Evolutionary conservation across 78 protist species (phyloP).

Genomic region (Emiliania huxleyi): DNA sequence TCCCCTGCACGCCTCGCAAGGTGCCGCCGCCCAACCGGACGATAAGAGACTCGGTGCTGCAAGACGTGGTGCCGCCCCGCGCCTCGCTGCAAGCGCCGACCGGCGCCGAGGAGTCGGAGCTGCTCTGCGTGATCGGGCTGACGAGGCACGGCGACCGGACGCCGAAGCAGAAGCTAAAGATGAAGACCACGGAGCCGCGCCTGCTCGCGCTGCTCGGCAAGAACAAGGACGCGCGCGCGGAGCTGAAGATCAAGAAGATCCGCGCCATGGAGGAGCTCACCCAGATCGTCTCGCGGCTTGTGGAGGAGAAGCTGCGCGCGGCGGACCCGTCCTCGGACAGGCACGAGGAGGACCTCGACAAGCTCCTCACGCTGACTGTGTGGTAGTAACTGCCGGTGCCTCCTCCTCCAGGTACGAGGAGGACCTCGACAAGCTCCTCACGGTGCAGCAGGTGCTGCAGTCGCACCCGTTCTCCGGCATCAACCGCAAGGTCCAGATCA

Average conservation of each 20-base stretch:
- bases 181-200: neutral
- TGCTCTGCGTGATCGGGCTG: conserved; percentile 60
- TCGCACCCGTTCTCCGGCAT: conserved; percentile 55
- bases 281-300: neutral
- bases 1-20: too few relatives aligned
- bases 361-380: too few relatives aligned
- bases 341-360: neutral
- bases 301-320: neutral
- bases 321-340: conserved; percentile 30
- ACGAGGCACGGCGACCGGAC: conserved; percentile 72
- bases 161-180: conserved; percentile 62
- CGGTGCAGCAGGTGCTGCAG: conserved; percentile 4
- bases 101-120: conserved; percentile 5
- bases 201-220: conserved; percentile 22
- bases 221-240: neutral
- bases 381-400: too few relatives aligned
- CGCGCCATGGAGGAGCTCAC: conserved; percentile 38
- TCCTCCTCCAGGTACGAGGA: neutral
- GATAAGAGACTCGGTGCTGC: too few relatives aligned
- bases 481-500: conserved; percentile 68
- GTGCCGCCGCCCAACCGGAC: neutral
- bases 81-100: neutral
- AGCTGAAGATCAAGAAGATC: conserved; percentile 64
- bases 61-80: neutral
- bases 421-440: neutral